Evolutionary conservation across 306 rosid genomes (phyloP).

Genomic region (Fragaria vesca): DNA sequence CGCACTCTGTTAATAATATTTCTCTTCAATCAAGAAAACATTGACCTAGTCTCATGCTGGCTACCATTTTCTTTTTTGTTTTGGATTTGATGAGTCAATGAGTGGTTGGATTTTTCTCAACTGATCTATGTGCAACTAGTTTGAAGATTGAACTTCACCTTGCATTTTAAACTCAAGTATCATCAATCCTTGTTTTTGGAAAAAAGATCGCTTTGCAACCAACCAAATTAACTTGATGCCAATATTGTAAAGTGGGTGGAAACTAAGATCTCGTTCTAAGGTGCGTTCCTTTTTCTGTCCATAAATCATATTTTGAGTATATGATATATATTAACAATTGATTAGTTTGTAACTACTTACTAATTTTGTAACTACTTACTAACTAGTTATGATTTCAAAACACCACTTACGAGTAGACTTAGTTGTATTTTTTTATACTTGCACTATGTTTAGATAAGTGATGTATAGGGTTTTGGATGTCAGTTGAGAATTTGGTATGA

Average conservation of each 20-base stretch:
- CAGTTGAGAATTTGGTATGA: neutral
- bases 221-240: neutral
- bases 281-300: neutral
- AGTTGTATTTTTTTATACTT: neutral
- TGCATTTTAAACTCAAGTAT: neutral
- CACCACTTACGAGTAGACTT: neutral
- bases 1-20: neutral
- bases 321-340: neutral
- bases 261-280: neutral
- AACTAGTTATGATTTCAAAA: neutral
- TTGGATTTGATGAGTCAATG: neutral
- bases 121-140: neutral
- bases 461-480: neutral
- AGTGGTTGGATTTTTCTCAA: neutral
- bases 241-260: neutral
- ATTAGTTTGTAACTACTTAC: neutral
- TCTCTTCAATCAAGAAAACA: neutral
- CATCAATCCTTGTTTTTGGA: neutral
- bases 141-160: neutral
- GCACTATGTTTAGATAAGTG: neutral
- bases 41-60: neutral
- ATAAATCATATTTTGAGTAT: neutral
- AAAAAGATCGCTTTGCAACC: neutral
- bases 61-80: neutral
- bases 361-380: too few species aligned